These are phyloP conservation scores for Suillus subaureus DNA, from an alignment of 768 basidiomycete species.

Conservation along the genomic window DNA sequence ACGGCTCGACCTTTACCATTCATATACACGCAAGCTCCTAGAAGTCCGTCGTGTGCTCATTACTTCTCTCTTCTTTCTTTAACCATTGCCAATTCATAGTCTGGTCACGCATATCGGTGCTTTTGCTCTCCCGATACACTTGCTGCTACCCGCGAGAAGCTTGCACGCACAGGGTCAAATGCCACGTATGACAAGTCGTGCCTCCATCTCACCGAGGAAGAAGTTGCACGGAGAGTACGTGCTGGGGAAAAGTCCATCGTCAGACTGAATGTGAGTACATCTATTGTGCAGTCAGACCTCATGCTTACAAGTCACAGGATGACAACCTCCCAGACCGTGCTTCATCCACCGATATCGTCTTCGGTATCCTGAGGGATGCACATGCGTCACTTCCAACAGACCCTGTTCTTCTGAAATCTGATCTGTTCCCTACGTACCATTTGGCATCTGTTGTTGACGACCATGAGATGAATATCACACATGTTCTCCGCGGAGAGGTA, in stretches of 20 bases:
- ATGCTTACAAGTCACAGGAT: constrained; percentile 45
- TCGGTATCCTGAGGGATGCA: constrained; percentile 72
- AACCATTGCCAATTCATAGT: constrained; percentile 42
- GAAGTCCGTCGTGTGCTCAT: constrained; percentile 49
- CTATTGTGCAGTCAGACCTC: not conserved
- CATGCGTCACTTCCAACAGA: constrained; percentile 84
- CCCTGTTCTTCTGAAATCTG: constrained; percentile 89
- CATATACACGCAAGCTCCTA: constrained; percentile 72
- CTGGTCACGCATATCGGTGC: constrained; percentile 90
- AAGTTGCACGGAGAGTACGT: constrained; percentile 70
- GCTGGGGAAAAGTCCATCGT: constrained; percentile 82
- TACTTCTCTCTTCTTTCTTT: not conserved
- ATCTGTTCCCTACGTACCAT: constrained; percentile 94
- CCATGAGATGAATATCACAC: constrained; percentile 93
- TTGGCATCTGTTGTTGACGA: constrained; percentile 96
- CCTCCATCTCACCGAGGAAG: constrained; percentile 83
- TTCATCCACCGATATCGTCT: constrained; percentile 68
- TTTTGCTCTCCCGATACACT: constrained; percentile 85
- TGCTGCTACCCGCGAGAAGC: constrained; percentile 61
- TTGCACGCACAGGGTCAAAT: constrained; percentile 74
- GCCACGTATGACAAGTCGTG: constrained; percentile 89
- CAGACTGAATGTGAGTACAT: constrained; percentile 75
- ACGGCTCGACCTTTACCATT: constrained; percentile 80
- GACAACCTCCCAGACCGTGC: constrained; percentile 53
- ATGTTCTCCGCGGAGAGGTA: constrained; percentile 93